Conservation (phyloP, 164 flowering plant genomes). For the Tinospora cordifolia region DNA sequence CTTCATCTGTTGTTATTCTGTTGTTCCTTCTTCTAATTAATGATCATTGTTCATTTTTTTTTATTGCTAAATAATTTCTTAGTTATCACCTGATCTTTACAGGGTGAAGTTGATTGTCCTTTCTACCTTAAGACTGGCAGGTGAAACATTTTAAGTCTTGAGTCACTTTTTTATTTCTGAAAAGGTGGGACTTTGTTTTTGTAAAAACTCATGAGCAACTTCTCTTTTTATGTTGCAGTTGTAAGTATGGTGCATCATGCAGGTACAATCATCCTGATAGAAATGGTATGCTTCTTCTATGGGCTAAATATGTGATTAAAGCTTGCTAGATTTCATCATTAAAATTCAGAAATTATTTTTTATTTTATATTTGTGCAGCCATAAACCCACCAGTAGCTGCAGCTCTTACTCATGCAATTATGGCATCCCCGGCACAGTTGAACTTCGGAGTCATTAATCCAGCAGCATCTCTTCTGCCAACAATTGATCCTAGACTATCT, state of each 20-base stretch:
- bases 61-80: neutral
- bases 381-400: constrained; percentile 40
- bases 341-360: too few relatives aligned
- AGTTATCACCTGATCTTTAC: constrained; percentile 18
- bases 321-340: neutral
- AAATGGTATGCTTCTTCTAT: constrained; percentile 33
- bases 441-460: constrained; percentile 51
- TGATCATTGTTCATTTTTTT: neutral
- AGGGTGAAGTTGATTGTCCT: constrained; percentile 95
- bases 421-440: constrained; percentile 42
- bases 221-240: constrained; percentile 37
- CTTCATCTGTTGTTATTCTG: too few relatives aligned
- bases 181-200: too few relatives aligned
- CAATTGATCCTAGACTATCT: constrained; percentile 47
- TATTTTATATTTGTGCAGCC: constrained; percentile 28
- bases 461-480: constrained; percentile 46
- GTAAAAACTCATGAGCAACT: neutral
- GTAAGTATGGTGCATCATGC: constrained; percentile 84
- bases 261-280: constrained; percentile 86
- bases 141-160: constrained; percentile 23
- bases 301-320: neutral
- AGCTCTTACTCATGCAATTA: constrained; percentile 34
- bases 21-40: too few relatives aligned
- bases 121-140: constrained; percentile 97
- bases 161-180: neutral